phyloP scores from a whole-genome alignment of 1,284 basidiomycete species.

The Cryptococcus jaspeensis region DNA sequence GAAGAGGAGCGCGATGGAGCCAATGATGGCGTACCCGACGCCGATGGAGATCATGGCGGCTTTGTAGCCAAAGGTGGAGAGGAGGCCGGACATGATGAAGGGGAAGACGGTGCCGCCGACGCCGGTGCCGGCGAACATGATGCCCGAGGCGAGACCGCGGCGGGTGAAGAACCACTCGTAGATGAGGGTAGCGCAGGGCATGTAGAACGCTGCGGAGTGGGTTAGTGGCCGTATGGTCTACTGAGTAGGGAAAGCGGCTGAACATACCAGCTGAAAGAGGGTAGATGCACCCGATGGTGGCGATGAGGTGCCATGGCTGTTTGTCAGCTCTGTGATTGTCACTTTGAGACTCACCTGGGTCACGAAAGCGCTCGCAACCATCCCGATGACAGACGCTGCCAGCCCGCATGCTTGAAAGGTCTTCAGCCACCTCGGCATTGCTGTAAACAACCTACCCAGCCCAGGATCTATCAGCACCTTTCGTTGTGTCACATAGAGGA shows the following conservation, averaged over 20 bases:
- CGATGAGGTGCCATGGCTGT: slow-evolving; percentile 46
- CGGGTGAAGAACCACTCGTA: slow-evolving; percentile 48
- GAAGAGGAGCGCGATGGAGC: slow-evolving; percentile 36
- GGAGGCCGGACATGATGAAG: slow-evolving; percentile 40
- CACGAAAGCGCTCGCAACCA: slow-evolving; percentile 42
- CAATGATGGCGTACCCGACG: slow-evolving; percentile 35
- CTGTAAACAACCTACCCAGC: slow-evolving; percentile 28
- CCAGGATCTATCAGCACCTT: not conserved
- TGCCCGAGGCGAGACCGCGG: slow-evolving; percentile 46
- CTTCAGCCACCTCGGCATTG: slow-evolving; percentile 31
- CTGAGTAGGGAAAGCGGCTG: too few species aligned
- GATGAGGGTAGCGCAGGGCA: slow-evolving; percentile 48
- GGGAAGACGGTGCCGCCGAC: slow-evolving; percentile 48
- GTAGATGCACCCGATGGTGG: slow-evolving; percentile 47
- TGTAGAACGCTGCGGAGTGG: slow-evolving; percentile 32
- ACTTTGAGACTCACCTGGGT: slow-evolving; percentile 22
- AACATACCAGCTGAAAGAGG: slow-evolving; percentile 41
- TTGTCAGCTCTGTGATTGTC: not conserved
- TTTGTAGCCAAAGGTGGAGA: slow-evolving; percentile 46
- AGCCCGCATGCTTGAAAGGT: slow-evolving; percentile 34
- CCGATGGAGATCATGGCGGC: slow-evolving; percentile 45
- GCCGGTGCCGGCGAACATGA: slow-evolving; percentile 49
- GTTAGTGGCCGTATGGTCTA: too few species aligned
- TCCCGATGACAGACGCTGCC: slow-evolving; percentile 21
- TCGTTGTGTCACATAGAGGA: not conserved